A percentile compares a stretch with the other conserved stretches of the same genome.
Evolutionary conservation across 1,139 yeast species (phyloP).

Genomic region (Pichia cactophila): DNA sequence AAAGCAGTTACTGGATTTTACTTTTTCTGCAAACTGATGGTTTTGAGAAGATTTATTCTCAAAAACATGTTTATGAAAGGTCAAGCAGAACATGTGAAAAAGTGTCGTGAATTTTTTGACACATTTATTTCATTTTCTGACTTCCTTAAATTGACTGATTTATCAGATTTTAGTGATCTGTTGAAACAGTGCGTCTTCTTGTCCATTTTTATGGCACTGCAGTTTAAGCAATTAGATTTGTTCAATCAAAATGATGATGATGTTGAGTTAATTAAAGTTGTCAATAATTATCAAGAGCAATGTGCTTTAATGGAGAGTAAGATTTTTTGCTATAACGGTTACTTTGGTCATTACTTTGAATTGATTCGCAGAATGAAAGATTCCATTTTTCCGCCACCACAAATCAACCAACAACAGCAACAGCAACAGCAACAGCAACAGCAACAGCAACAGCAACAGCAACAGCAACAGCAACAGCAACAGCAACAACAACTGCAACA

Average conservation of each 20-base stretch:
- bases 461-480: background rate
- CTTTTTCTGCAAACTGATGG: slow-evolving; percentile 19
- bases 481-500: background rate
- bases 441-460: background rate
- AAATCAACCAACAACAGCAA: background rate
- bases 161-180: slow-evolving; percentile 4
- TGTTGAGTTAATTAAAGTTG: background rate
- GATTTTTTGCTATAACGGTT: slow-evolving; percentile 6
- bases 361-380: slow-evolving; percentile 7
- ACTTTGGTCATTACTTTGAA: slow-evolving; percentile 5
- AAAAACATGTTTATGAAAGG: slow-evolving; percentile 10
- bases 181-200: slow-evolving; percentile 6
- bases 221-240: slow-evolving; percentile 8
- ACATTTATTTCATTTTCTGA: background rate
- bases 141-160: background rate
- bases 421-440: background rate
- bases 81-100: slow-evolving; percentile 7
- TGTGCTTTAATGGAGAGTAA: background rate
- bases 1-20: slow-evolving; percentile 14
- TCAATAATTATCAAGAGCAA: background rate
- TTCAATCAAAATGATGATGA: slow-evolving; percentile 4
- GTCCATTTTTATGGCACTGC: slow-evolving; percentile 7
- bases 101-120: slow-evolving; percentile 2
- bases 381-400: slow-evolving; percentile 1
- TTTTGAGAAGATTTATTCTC: slow-evolving; percentile 19